Base-by-base conservation (phyloP, 768 basidiomycete species). In the Tulasnella sp. region DNA sequence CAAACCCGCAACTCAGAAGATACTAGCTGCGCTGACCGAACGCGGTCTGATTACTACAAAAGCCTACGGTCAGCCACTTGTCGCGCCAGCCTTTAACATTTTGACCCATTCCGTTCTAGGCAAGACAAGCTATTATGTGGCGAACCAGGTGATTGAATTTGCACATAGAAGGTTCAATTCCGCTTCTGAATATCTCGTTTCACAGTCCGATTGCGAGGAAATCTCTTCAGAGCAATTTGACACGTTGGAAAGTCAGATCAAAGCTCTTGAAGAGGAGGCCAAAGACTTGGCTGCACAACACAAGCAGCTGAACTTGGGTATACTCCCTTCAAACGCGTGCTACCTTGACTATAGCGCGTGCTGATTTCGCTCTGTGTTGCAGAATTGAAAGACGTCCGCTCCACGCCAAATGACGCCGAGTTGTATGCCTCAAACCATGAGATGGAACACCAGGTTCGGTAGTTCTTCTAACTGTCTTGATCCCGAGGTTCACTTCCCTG, bases 111-210 rank as follows among this genome's bases (percentile, higher is more conserved):
- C 47, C 42, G 51, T 62, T 56, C 17, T 66, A 91, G 88, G 87
- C 9, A 91, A 96, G 71, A 85, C 83, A 2, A 84, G 83, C 0
- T 86, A 94, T 69, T 96, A 90, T 67, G 89, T 93, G 11, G 81
- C 81, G 34, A 92, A 92, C 55, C 74, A 75, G 64, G 73, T 72
- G 19, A 32, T 7, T 7, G 15, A 38, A 38, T 7, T 7, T 7
- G 34, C 15, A 5, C 15, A 38, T 5, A 38, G 67, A 19, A 23
- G 7, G 13, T 42, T 24, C 23, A 23, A 19, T 60, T n/a, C 27
- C 15, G 63, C 13, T 48, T 21, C 19, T 58, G 32, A 32, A 27
- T 32, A 19, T 26, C 19, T 29, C 24, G 11, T 26, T 8, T 38
- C 19, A 23, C 86, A 95, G 72, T 77, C 78, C 17, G 82, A 81